Percentiles rank a stretch among this genome's conserved stretches.
Conservation (phyloP, 2,329 filamentous ascomycete species). For the Penicillium freii region DNA sequence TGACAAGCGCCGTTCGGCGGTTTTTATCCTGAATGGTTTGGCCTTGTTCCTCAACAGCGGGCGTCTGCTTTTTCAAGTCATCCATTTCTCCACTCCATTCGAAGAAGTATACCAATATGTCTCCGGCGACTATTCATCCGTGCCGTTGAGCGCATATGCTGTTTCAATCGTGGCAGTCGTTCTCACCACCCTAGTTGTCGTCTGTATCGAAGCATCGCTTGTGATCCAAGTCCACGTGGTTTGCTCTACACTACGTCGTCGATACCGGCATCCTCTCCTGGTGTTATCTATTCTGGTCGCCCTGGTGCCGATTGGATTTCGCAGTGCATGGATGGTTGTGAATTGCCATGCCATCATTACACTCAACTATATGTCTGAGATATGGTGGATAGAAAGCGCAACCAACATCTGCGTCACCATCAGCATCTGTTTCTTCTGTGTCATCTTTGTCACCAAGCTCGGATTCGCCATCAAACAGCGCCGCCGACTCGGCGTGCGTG, state of each 20-base stretch:
- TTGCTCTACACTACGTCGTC: slow-evolving; percentile 50
- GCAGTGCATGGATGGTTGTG: slow-evolving; percentile 52
- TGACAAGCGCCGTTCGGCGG: slow-evolving; percentile 61
- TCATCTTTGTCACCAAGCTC: slow-evolving; percentile 62
- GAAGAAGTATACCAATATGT: slow-evolving; percentile 62
- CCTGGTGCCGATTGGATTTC: slow-evolving; percentile 53
- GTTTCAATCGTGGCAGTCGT: slow-evolving; percentile 51
- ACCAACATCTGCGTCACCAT: slow-evolving; percentile 54
- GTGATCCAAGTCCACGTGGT: slow-evolving; percentile 64
- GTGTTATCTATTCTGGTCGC: slow-evolving; percentile 50
- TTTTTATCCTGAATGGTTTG: slow-evolving; percentile 65
- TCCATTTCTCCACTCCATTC: slow-evolving; percentile 62
- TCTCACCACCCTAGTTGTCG: slow-evolving; percentile 53
- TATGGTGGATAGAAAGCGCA: slow-evolving; percentile 44
- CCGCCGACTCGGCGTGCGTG: slow-evolving; percentile 55
- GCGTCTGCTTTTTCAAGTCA: slow-evolving; percentile 45
- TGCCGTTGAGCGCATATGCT: slow-evolving; percentile 48
- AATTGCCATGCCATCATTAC: slow-evolving; percentile 46
- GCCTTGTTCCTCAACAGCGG: slow-evolving; percentile 61
- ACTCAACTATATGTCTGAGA: slow-evolving; percentile 25
- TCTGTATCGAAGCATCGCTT: slow-evolving; percentile 58
- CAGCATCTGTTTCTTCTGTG: slow-evolving; percentile 61
- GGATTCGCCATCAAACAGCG: slow-evolving; percentile 57
- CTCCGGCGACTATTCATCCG: slow-evolving; percentile 52
- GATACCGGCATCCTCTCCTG: slow-evolving; percentile 49